Evolutionary conservation across 257 asterid genomes (phyloP).

Genomic region (Plectranthus barbatus): DNA sequence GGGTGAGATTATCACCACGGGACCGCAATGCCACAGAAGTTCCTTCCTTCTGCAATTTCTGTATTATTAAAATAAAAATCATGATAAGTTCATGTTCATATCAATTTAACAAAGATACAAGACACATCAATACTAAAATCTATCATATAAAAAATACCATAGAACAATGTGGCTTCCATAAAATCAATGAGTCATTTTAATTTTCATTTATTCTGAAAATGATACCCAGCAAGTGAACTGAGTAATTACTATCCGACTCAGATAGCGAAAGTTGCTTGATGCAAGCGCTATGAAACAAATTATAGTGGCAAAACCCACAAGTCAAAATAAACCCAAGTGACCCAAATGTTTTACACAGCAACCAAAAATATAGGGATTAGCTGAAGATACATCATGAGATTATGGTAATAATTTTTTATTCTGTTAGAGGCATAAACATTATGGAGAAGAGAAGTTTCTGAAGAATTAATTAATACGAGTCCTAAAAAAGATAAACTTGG

Average conservation of each 20-base stretch:
- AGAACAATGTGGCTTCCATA: neutral
- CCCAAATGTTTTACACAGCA: neutral
- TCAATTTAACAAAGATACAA: neutral
- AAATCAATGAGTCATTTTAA: neutral
- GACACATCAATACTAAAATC: neutral
- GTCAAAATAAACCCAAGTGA: neutral
- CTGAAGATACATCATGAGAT: neutral
- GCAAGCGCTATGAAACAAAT: neutral
- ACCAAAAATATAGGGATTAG: neutral
- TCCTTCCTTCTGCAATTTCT: conserved; percentile 45
- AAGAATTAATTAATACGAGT: neutral
- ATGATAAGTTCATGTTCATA: neutral
- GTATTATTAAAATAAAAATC: conserved; percentile 12
- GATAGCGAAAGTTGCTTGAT: neutral
- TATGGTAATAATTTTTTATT: neutral
- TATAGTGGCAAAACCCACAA: neutral
- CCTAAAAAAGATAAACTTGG: neutral
- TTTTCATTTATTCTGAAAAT: neutral
- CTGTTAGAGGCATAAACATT: neutral
- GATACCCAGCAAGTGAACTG: neutral
- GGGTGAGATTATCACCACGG: conserved; percentile 33
- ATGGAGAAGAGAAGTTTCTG: neutral
- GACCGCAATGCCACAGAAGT: conserved; percentile 35
- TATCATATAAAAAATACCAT: neutral
- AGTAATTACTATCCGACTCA: neutral